These are phyloP conservation scores for Hansenula lynferdii DNA, from an alignment of 1,139 yeast genomes.

Conservation along the genomic window DNA sequence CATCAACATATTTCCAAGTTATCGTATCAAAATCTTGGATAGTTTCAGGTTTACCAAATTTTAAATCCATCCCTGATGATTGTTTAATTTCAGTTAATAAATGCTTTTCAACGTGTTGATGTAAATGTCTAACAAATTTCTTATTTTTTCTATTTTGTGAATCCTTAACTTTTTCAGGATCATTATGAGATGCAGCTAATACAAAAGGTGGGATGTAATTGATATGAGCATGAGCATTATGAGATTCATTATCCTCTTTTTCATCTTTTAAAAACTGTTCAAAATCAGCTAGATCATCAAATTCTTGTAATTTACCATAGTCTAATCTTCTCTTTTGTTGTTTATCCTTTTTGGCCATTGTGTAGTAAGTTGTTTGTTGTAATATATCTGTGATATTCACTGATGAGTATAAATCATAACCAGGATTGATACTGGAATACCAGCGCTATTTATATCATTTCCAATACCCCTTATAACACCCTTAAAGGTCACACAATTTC, in stretches of 20 bases:
- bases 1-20: conserved; percentile 52
- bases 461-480: not conserved
- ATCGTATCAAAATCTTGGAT: conserved; percentile 42
- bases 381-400: not conserved
- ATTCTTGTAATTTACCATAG: conserved; percentile 27
- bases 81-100: conserved; percentile 60
- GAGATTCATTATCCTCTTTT: conserved; percentile 72
- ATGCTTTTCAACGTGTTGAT: conserved; percentile 71
- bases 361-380: conserved; percentile 18
- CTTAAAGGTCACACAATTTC: no score
- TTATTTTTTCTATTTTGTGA: conserved; percentile 68
- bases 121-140: conserved; percentile 69
- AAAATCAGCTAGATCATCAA: conserved; percentile 60
- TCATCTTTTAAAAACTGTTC: conserved; percentile 65
- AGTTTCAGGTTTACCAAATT: conserved; percentile 45
- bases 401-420: no score
- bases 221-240: conserved; percentile 61
- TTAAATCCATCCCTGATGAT: conserved; percentile 54
- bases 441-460: not conserved
- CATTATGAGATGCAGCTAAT: conserved; percentile 59
- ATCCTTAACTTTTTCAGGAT: conserved; percentile 69
- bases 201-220: conserved; percentile 72
- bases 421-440: no score
- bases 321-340: conserved; percentile 13
- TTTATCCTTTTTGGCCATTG: conserved; percentile 23